Evolutionary conservation across 352 stramenopile genomes (phyloP).

Genomic region (Elongisporangium prolatum): DNA sequence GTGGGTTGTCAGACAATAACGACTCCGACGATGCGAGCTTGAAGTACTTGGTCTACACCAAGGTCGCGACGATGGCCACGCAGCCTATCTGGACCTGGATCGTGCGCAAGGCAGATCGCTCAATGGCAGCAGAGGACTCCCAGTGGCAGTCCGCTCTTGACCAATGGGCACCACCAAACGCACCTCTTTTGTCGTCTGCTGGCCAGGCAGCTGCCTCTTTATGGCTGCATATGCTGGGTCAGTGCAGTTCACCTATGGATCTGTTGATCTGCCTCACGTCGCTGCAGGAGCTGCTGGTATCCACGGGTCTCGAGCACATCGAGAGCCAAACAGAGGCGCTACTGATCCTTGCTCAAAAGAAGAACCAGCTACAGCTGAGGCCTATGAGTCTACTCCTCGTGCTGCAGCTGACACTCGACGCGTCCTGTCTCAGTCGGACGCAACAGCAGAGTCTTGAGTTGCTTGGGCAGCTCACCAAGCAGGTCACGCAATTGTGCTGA

Average conservation of each 20-base stretch:
- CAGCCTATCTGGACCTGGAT: conserved; percentile 38
- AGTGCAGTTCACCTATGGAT: conserved; percentile 20
- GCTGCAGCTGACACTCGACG: conserved; percentile 5
- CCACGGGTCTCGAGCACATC: not conserved
- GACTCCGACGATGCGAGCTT: conserved; percentile 24
- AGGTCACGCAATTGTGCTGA: not conserved
- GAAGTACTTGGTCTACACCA: conserved; percentile 26
- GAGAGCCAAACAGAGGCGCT: not conserved
- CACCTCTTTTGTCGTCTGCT: not conserved
- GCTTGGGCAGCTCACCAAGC: not conserved
- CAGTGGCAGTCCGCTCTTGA: not conserved
- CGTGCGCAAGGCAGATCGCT: conserved; percentile 30
- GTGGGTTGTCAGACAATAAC: conserved; percentile 11
- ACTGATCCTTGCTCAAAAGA: conserved; percentile 6
- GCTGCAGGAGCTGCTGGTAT: not conserved
- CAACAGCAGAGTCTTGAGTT: not conserved
- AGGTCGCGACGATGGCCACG: conserved; percentile 23
- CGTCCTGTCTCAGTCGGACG: not conserved
- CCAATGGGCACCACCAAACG: not conserved
- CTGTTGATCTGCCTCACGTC: conserved; percentile 20
- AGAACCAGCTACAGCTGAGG: conserved; percentile 18
- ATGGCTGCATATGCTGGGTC: not conserved
- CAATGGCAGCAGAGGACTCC: conserved; percentile 22
- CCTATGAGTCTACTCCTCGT: conserved; percentile 15
- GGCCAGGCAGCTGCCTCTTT: not conserved